These are phyloP conservation scores for Asparagopsis taxiformis DNA, from an alignment of 31 red algal genomes.

Conservation along the genomic window DNA sequence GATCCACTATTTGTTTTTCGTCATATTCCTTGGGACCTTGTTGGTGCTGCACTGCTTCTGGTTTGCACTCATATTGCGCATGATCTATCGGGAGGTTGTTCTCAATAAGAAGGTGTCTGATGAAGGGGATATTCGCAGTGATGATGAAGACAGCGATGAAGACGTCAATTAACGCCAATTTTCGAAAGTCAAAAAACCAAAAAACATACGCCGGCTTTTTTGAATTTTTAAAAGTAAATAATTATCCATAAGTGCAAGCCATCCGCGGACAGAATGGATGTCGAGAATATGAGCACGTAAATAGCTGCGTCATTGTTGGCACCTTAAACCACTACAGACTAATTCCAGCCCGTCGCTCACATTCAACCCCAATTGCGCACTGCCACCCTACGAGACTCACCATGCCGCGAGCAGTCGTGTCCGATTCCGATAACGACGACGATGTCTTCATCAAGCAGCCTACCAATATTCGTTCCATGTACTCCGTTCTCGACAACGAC, in stretches of 20 bases:
- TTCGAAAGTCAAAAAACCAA: background rate
- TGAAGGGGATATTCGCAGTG: constrained; percentile 91
- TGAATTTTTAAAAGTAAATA: background rate
- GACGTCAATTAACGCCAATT: constrained; percentile 1
- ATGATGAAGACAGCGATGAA: constrained; percentile 70
- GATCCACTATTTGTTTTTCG: constrained; percentile 64
- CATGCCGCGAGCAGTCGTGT: no score
- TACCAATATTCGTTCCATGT: background rate
- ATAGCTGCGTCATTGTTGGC: no score
- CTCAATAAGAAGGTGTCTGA: constrained; percentile 61
- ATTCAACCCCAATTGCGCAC: no score
- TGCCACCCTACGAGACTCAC: no score
- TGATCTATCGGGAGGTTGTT: constrained; percentile 75
- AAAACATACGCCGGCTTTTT: background rate
- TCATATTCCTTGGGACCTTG: constrained; percentile 45
- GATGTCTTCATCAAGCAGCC: background rate
- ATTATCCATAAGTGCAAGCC: no score
- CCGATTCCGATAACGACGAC: background rate
- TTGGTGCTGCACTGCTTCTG: constrained; percentile 93
- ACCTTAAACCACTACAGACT: no score
- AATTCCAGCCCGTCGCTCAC: no score
- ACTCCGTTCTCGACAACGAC: background rate
- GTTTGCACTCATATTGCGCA: constrained; percentile 77
- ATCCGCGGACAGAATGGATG: no score
- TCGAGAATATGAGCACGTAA: no score